Evolutionary conservation across 176 grass and related monocot genomes (phyloP).

Genomic region (Zoysia pacifica): DNA sequence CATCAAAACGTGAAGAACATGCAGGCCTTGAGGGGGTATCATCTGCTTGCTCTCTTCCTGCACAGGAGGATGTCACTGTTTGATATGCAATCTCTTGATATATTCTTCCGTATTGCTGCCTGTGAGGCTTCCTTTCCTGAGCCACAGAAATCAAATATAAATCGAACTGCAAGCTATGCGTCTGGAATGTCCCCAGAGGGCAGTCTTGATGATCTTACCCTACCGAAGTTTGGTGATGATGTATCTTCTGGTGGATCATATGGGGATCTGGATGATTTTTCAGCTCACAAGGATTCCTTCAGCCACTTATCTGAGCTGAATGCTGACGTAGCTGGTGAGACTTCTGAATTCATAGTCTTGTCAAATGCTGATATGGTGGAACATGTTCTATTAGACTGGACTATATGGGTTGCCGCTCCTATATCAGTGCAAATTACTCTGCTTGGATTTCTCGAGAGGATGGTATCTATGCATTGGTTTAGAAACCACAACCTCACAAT

Average conservation of each 20-base stretch:
- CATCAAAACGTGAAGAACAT: constrained; percentile 93
- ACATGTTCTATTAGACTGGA: constrained; percentile 98
- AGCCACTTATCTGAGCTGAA: constrained; percentile 95
- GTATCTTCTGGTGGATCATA: constrained; percentile 87
- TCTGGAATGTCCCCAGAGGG: constrained; percentile 67
- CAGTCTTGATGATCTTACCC: constrained; percentile 81
- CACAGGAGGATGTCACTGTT: constrained; percentile 87
- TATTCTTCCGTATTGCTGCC: constrained; percentile 99
- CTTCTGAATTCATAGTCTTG: constrained; percentile 91
- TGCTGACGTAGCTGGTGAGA: constrained; percentile 69
- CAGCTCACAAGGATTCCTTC: constrained; percentile 89
- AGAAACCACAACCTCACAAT: constrained; percentile 97
- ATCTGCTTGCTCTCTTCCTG: constrained; percentile 94
- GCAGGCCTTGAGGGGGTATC: constrained; percentile 89
- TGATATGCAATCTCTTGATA: constrained; percentile 98
- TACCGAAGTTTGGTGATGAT: constrained; percentile 85
- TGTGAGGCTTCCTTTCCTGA: constrained; percentile 97
- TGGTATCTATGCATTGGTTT: constrained; percentile 99
- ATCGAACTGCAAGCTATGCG: constrained; percentile 64
- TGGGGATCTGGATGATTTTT: constrained; percentile 81
- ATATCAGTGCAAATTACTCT: constrained; percentile 96
- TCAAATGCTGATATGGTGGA: constrained; percentile 99
- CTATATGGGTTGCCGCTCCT: constrained; percentile 90
- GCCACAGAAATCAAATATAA: constrained; percentile 73
- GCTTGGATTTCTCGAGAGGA: constrained; percentile 94